Evolutionary conservation across 306 rosid species (phyloP).

Genomic region (Vigna reflexopilosa): DNA sequence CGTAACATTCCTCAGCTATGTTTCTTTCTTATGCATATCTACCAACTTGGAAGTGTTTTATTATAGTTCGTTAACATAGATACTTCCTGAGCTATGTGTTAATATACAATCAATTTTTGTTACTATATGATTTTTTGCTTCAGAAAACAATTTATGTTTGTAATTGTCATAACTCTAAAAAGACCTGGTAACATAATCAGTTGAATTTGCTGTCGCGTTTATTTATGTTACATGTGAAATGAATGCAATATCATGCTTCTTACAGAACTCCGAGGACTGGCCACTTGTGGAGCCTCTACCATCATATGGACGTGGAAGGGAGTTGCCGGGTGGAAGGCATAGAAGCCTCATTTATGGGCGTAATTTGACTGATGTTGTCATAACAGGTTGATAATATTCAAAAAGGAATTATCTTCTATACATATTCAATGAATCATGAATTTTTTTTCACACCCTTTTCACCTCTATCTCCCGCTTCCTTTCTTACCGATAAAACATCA

Average conservation of each 20-base stretch:
- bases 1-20: neutral
- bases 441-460: neutral
- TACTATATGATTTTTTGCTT: neutral
- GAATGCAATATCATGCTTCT: slow-evolving; percentile 41
- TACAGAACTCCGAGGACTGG: slow-evolving; percentile 72
- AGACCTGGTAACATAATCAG: neutral
- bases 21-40: slow-evolving; percentile 21
- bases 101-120: slow-evolving; percentile 5
- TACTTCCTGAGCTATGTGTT: slow-evolving; percentile 9
- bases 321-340: slow-evolving; percentile 81
- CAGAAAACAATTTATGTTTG: slow-evolving; percentile 19
- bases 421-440: slow-evolving; percentile 12
- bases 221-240: slow-evolving; percentile 26
- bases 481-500: neutral
- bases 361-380: slow-evolving; percentile 77
- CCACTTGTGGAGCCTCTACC: slow-evolving; percentile 80
- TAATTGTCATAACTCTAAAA: neutral
- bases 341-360: slow-evolving; percentile 73
- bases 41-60: neutral
- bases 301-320: slow-evolving; percentile 94
- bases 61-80: neutral
- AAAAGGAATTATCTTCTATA: slow-evolving; percentile 11
- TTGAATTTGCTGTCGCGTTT: slow-evolving; percentile 33
- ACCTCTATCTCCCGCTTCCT: neutral
- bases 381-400: slow-evolving; percentile 62